These are phyloP conservation scores for Fagopyrum tataricum DNA, from an alignment of 148 eudicot genomes.

Conservation along the genomic window DNA sequence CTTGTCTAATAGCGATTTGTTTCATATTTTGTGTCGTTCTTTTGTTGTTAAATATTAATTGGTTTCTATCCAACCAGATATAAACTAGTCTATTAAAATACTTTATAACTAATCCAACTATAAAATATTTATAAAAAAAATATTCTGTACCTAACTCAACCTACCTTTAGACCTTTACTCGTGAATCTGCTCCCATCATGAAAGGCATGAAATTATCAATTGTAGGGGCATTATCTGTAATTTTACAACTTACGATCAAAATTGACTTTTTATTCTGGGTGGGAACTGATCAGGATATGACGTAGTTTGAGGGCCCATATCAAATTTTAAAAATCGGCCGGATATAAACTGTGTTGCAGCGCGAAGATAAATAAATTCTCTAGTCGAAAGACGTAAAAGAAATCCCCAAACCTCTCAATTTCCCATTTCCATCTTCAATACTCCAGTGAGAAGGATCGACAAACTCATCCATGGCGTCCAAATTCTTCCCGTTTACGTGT, in stretches of 20 bases:
- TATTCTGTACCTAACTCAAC: background rate
- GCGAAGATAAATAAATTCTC: background rate
- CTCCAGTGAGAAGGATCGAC: background rate
- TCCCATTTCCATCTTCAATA: background rate
- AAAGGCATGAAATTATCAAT: background rate
- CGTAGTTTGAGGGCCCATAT: background rate
- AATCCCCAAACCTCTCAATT: background rate
- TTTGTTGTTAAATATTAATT: too few species aligned
- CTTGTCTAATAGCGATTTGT: too few species aligned
- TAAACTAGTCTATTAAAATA: too few species aligned
- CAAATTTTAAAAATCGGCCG: background rate
- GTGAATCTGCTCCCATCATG: background rate
- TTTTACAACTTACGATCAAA: background rate
- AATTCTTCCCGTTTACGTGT: slow-evolving; percentile 37
- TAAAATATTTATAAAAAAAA: too few species aligned
- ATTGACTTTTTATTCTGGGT: background rate
- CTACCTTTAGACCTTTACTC: background rate
- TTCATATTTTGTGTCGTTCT: too few species aligned
- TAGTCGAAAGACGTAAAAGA: too few species aligned
- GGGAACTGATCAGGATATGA: background rate
- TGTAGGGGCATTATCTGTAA: background rate
- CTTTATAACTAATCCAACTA: too few species aligned
- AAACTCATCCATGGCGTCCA: slow-evolving; percentile 27
- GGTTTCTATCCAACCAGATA: too few species aligned
- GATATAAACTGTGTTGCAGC: background rate